A percentile compares a stretch with the other conserved stretches of the same genome.
Evolutionary conservation across 805 yeast species (phyloP).

Genomic region (Komagataella pastoris): DNA sequence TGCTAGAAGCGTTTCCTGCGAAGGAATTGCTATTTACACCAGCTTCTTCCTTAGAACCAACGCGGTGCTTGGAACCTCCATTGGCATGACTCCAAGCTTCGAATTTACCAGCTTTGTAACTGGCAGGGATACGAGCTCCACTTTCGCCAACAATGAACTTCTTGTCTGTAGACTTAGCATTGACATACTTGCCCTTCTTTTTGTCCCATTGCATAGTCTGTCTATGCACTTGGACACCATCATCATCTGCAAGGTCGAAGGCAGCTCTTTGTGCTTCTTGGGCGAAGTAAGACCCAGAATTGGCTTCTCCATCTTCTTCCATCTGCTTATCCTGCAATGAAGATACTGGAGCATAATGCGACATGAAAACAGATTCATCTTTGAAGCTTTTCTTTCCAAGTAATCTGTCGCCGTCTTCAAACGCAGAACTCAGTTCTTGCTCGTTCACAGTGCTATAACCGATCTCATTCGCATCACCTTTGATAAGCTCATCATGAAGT

Average conservation of each 20-base stretch:
- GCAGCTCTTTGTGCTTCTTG: conserved; percentile 78
- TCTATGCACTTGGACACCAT: conserved; percentile 50
- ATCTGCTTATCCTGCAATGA: conserved; percentile 74
- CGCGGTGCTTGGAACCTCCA: conserved; percentile 33
- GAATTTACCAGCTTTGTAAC: conserved; percentile 79
- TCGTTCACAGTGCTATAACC: conserved; percentile 26
- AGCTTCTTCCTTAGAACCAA: conserved; percentile 38
- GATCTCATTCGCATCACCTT: conserved; percentile 28
- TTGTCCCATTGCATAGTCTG: conserved; percentile 84
- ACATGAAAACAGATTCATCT: conserved; percentile 71
- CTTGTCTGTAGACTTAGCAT: conserved; percentile 65
- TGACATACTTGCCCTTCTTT: conserved; percentile 81
- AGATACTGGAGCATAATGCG: conserved; percentile 79
- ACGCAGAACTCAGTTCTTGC: conserved; percentile 30
- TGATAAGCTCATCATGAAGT: conserved; percentile 60
- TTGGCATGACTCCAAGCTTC: conserved; percentile 83
- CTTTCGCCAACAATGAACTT: conserved; percentile 90
- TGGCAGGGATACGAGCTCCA: conserved; percentile 87
- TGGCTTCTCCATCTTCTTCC: conserved; percentile 19
- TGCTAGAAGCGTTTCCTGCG: conserved; percentile 11
- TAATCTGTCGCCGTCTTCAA: conserved; percentile 37
- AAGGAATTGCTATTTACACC: conserved; percentile 18
- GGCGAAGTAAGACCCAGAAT: conserved; percentile 42
- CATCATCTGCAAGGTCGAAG: conserved; percentile 68
- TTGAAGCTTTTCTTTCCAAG: conserved; percentile 38